A percentile compares a stretch with the other conserved stretches of the same genome.
phyloP scores from a whole-genome alignment of 192 early-diverging fungal genomes.

The Linnemannia zychae region DNA sequence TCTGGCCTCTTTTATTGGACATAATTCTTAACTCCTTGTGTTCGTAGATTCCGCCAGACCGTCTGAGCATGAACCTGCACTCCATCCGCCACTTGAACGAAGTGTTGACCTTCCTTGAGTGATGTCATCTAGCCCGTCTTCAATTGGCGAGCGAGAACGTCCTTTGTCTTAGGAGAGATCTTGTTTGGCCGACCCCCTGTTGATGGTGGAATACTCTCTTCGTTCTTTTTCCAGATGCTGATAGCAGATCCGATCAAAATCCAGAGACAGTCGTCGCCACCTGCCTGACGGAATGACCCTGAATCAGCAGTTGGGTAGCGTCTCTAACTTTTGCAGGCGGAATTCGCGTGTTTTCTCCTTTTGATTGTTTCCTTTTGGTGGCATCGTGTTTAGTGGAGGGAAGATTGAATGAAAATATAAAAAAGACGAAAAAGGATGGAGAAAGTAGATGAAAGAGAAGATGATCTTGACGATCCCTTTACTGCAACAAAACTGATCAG shows the following conservation, averaged over 20 bases:
- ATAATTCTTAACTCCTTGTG: not conserved
- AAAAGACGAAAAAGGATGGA: not conserved
- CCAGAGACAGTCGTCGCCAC: no score
- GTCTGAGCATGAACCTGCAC: not conserved
- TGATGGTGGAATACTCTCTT: slow-evolving; percentile 6
- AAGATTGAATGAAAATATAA: not conserved
- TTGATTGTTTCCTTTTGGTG: not conserved
- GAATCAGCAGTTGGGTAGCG: not conserved
- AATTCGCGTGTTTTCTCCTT: not conserved
- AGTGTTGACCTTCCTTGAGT: not conserved
- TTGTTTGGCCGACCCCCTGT: not conserved
- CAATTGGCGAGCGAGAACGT: not conserved
- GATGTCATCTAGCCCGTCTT: not conserved
- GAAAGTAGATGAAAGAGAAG: not conserved
- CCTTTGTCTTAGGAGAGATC: not conserved
- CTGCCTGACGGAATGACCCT: not conserved
- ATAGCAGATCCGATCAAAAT: not conserved
- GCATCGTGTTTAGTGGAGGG: not conserved
- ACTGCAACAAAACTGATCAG: not conserved
- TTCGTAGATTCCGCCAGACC: not conserved
- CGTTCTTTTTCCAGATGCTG: not conserved
- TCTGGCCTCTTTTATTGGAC: not conserved
- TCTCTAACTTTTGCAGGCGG: not conserved
- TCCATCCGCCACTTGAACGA: not conserved
- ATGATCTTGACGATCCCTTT: not conserved